phyloP scores from a whole-genome alignment of 139 green algal species.

The Ulvella scutata region DNA sequence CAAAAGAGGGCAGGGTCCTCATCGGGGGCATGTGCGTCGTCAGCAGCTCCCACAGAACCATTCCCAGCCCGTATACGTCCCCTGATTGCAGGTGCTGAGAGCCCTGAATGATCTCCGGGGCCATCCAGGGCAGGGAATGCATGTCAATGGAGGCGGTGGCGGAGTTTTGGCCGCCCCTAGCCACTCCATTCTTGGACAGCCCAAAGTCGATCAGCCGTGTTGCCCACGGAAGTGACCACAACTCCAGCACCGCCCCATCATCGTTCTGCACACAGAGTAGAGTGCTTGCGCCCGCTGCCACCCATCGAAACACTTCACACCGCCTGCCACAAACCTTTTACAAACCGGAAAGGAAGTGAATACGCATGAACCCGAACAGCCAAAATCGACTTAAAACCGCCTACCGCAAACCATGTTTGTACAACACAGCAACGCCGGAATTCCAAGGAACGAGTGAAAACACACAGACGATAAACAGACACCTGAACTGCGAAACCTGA shows the following conservation, averaged over 20 bases:
- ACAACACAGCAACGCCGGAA: too few relatives aligned
- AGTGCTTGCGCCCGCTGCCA: too few relatives aligned
- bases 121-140: background rate
- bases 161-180: background rate
- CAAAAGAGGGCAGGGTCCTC: background rate
- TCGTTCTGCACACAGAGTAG: slow-evolving; percentile 1
- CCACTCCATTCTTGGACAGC: background rate
- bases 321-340: too few relatives aligned
- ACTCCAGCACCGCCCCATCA: background rate
- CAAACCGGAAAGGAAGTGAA: too few relatives aligned
- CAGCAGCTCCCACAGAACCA: background rate
- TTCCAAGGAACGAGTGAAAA: too few relatives aligned
- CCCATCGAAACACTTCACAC: too few relatives aligned
- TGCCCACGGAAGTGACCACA: slow-evolving; percentile 1
- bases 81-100: background rate
- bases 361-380: too few relatives aligned
- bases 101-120: background rate
- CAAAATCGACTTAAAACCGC: too few relatives aligned
- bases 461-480: too few relatives aligned
- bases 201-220: background rate
- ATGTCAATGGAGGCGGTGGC: background rate
- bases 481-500: too few relatives aligned
- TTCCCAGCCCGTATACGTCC: background rate
- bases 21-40: background rate
- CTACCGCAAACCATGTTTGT: too few relatives aligned